phyloP scores from a whole-genome alignment of 495 filamentous ascomycete genomes.

The Aspergillus indologenus region DNA sequence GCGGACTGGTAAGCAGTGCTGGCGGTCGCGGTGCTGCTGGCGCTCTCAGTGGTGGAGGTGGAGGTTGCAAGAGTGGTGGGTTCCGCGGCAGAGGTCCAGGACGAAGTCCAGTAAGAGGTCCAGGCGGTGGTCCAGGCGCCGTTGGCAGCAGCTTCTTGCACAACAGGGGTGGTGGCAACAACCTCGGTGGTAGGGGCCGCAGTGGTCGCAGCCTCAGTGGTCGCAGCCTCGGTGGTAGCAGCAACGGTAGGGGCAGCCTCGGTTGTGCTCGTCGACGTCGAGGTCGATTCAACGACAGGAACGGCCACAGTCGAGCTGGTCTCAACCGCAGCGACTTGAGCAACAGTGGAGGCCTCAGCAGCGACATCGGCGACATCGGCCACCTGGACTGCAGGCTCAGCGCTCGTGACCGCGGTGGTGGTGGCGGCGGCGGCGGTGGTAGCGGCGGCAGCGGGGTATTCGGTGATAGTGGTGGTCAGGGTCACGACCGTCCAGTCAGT shows the following conservation, averaged over 20 bases:
- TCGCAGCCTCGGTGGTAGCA: background rate
- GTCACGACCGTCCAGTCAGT: constrained; percentile 56
- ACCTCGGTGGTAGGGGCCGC: constrained; percentile 1
- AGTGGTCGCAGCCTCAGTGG: constrained; percentile 15
- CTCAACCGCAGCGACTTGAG: background rate
- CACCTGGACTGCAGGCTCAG: background rate
- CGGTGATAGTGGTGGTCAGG: constrained; percentile 62
- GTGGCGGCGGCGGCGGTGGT: constrained; percentile 11
- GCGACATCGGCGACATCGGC: background rate
- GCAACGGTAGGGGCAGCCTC: no score
- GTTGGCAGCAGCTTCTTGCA: background rate
- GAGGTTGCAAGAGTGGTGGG: constrained; percentile 31
- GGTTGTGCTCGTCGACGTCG: background rate
- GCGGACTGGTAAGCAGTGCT: constrained; percentile 42
- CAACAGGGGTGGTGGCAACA: constrained; percentile 6
- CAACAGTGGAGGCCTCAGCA: constrained; percentile 1
- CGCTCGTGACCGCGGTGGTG: constrained; percentile 11
- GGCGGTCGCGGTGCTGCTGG: constrained; percentile 16
- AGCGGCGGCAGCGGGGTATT: constrained; percentile 26
- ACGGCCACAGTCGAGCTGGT: background rate
- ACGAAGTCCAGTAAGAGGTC: constrained; percentile 22
- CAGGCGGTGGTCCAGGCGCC: constrained; percentile 12
- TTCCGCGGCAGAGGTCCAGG: constrained; percentile 13
- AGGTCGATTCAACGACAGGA: background rate
- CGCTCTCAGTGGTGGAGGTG: constrained; percentile 12